Evolutionary conservation across 1,139 yeast genomes (phyloP).

Genomic region (Kodamaea fungicola): DNA sequence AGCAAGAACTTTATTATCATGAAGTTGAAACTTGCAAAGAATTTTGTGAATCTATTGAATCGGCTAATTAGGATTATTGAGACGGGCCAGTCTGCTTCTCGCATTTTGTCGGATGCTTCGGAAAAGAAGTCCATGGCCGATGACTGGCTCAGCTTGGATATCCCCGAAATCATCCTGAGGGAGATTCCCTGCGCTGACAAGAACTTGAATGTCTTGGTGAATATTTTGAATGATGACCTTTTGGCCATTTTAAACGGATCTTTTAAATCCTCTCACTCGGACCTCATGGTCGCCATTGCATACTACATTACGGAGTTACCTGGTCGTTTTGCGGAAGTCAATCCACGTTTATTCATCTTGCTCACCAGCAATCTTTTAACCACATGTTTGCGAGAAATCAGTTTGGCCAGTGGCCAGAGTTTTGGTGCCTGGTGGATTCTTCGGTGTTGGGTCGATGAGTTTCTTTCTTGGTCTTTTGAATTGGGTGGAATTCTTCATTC

Average conservation of each 20-base stretch:
- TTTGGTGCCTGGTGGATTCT: slow-evolving; percentile 80
- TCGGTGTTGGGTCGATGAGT: slow-evolving; percentile 76
- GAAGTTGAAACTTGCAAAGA: slow-evolving; percentile 54
- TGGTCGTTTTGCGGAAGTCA: slow-evolving; percentile 38
- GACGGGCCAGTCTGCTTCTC: slow-evolving; percentile 54
- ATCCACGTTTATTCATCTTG: slow-evolving; percentile 56
- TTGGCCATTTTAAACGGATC: slow-evolving; percentile 29
- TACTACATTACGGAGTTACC: slow-evolving; percentile 43
- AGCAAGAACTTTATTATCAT: slow-evolving; percentile 49
- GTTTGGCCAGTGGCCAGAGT: slow-evolving; percentile 55
- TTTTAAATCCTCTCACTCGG: slow-evolving; percentile 8
- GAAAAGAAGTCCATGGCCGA: slow-evolving; percentile 52
- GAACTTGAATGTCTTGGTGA: slow-evolving; percentile 29
- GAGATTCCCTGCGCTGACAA: slow-evolving; percentile 53
- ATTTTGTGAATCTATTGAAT: slow-evolving; percentile 54
- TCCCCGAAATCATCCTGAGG: slow-evolving; percentile 46
- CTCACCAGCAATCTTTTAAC: slow-evolving; percentile 56
- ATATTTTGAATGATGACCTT: slow-evolving; percentile 42
- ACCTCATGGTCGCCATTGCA: slow-evolving; percentile 17
- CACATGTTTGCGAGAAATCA: slow-evolving; percentile 63
- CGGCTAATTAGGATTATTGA: slow-evolving; percentile 59
- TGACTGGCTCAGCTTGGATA: slow-evolving; percentile 60
- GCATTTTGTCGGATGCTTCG: slow-evolving; percentile 43
- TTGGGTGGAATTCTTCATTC: slow-evolving; percentile 57
- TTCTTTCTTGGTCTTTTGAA: slow-evolving; percentile 66